Base-by-base conservation (phyloP, 2,329 filamentous ascomycete genomes). In the Mycosphaerella sp. region DNA sequence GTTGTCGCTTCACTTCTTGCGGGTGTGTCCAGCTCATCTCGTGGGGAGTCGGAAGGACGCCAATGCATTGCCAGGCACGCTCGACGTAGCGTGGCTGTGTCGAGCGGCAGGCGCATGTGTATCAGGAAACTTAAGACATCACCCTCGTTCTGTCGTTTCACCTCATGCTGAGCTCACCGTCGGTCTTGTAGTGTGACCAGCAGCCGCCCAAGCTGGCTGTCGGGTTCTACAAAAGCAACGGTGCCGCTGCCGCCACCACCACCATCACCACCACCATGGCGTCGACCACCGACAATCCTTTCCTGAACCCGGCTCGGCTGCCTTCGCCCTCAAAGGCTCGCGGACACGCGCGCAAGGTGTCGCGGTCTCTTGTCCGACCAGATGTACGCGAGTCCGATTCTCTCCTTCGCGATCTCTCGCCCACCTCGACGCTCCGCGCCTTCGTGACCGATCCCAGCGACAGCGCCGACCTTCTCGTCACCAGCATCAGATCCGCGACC, bases 401-500 rank as follows among this genome's bases (percentile, higher is more conserved):
- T 13, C 73, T 87, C 34, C 73, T 87, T 51, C 71, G 76, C 53
- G 76, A 79, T 61, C 73, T 87, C 25, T 77, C 79, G 3, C 84
- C 84, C 1, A 71, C 77, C 34, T 76, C 76, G 25, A 82, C 79
- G 21, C 71, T 85, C 54, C 77, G 82, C 53, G 78, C 81, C 13
- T 77, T 87, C 58, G 74, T 76, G 77, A 16, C 74, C 72, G 63
- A 64, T 27, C 48, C 59, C 10, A 42, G 27, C 48, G 49, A 52
- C 34, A 52, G 69, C 53, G 64, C 70, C 50, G 70, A 70, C 61
- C 65, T 65, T n/a, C 63, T 73, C 36, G 66, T 70, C 30, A 59
- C 70, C 41, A 86, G 82, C 64, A 77, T 89, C 52, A 78, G 82
- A 54, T 73, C 73, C 13, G 80, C 84, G 13, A 82, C 84, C 1